Evolutionary conservation across 148 eudicot species (phyloP).

Genomic region (Agrostemma githago): DNA sequence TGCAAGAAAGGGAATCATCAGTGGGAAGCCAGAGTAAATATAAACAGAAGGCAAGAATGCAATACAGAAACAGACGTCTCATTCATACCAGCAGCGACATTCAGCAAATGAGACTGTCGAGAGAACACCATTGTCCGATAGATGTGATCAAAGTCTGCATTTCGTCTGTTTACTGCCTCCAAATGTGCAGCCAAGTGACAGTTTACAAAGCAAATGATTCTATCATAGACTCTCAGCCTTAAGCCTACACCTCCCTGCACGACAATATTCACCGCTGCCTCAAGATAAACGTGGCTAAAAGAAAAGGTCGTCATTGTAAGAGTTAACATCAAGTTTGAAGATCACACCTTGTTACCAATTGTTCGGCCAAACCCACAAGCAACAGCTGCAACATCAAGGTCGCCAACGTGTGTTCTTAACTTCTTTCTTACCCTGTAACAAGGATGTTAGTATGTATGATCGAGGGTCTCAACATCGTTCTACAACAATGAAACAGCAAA

Average conservation of each 20-base stretch:
- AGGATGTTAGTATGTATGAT: constrained; percentile 15
- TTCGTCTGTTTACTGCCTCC: constrained; percentile 90
- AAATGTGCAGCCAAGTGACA: constrained; percentile 98
- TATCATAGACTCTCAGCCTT: constrained; percentile 89
- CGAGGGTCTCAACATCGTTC: background rate
- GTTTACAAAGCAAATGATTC: constrained; percentile 83
- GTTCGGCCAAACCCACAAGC: constrained; percentile 99
- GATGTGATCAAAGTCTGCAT: constrained; percentile 93
- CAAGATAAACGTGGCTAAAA: background rate
- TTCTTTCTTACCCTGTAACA: constrained; percentile 76
- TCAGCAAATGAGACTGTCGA: constrained; percentile 64
- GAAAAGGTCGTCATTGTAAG: background rate
- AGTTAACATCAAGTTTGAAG: too few relatives aligned
- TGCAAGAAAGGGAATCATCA: constrained; percentile 71
- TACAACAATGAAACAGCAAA: background rate
- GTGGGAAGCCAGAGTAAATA: constrained; percentile 76
- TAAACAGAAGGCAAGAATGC: constrained; percentile 75
- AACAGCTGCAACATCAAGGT: constrained; percentile 93
- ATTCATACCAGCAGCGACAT: constrained; percentile 93
- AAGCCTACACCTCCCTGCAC: constrained; percentile 97
- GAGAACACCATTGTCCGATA: constrained; percentile 75
- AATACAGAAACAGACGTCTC: constrained; percentile 60
- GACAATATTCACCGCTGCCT: constrained; percentile 15
- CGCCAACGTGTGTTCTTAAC: constrained; percentile 82
- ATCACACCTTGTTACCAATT: constrained; percentile 89